These are phyloP conservation scores for Rosa lucieae DNA, from an alignment of 306 rosid species.

Conservation along the genomic window DNA sequence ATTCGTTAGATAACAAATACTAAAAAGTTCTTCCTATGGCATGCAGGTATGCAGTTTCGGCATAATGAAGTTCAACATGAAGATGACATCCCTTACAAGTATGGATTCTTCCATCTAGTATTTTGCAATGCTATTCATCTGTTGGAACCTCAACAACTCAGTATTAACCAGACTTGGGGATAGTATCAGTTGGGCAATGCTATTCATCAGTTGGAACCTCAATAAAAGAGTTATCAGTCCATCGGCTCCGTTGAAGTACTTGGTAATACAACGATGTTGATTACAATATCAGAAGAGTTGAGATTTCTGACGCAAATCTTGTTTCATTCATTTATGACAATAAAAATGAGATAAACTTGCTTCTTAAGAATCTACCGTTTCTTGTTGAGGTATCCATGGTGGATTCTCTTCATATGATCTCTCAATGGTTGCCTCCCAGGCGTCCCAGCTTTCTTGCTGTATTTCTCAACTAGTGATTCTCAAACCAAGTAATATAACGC, in stretches of 20 bases:
- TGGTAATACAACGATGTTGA: neutral
- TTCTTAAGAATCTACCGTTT: neutral
- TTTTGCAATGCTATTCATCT: slow-evolving; percentile 89
- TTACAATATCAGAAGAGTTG: neutral
- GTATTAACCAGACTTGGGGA: too few relatives aligned
- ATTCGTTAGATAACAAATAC: neutral
- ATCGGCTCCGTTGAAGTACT: neutral
- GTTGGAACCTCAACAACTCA: slow-evolving; percentile 86
- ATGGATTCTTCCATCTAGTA: slow-evolving; percentile 76
- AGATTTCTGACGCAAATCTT: slow-evolving; percentile 5
- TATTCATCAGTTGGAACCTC: slow-evolving; percentile 93
- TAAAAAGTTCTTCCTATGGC: neutral
- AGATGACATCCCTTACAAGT: slow-evolving; percentile 67
- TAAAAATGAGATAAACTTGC: neutral
- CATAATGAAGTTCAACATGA: slow-evolving; percentile 50
- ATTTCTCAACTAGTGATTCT: slow-evolving; percentile 13
- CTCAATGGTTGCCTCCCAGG: neutral
- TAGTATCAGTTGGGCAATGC: too few relatives aligned
- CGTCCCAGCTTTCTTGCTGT: neutral
- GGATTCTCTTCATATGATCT: neutral
- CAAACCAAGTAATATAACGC: neutral
- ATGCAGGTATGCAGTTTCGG: slow-evolving; percentile 45
- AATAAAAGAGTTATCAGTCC: slow-evolving; percentile 33
- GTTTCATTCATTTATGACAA: neutral
- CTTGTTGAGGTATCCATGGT: slow-evolving; percentile 14